A percentile compares a stretch with the other conserved stretches of the same genome.
phyloP scores from a whole-genome alignment of 331 rosid species.

The Rhamnella rubrinervis region DNA sequence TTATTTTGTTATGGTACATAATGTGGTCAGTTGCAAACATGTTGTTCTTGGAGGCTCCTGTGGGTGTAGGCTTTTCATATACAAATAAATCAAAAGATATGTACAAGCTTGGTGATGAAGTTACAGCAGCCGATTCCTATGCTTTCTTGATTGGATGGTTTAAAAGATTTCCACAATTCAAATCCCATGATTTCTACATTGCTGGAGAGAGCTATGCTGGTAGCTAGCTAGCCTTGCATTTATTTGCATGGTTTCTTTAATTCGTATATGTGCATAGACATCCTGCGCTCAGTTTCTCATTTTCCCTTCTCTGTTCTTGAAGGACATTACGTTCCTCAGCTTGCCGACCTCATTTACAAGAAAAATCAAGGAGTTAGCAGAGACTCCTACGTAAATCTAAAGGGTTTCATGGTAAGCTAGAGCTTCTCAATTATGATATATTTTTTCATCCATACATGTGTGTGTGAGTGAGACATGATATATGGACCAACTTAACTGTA shows the following conservation, averaged over 20 bases:
- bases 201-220: constrained; percentile 73
- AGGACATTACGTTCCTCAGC: constrained; percentile 76
- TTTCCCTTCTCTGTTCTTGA: not conserved
- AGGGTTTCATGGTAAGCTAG: constrained; percentile 53
- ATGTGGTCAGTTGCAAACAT: constrained; percentile 50
- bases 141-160: constrained; percentile 60
- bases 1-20: not conserved
- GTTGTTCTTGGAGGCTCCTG: constrained; percentile 63
- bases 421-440: not conserved
- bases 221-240: not conserved
- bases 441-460: too few relatives aligned
- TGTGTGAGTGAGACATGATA: not conserved
- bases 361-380: constrained; percentile 35
- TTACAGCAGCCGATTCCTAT: constrained; percentile 48
- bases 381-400: constrained; percentile 41
- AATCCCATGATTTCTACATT: constrained; percentile 47
- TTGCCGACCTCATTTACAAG: constrained; percentile 52
- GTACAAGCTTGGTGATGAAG: constrained; percentile 45
- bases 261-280: not conserved
- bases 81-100: constrained; percentile 52
- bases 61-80: constrained; percentile 66
- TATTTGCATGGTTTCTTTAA: not conserved
- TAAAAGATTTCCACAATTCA: constrained; percentile 49
- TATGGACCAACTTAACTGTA: too few relatives aligned
- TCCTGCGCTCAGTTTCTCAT: not conserved